Base-by-base conservation (phyloP, 192 early-diverging fungal species). In the Umbelopsis sp. region DNA sequence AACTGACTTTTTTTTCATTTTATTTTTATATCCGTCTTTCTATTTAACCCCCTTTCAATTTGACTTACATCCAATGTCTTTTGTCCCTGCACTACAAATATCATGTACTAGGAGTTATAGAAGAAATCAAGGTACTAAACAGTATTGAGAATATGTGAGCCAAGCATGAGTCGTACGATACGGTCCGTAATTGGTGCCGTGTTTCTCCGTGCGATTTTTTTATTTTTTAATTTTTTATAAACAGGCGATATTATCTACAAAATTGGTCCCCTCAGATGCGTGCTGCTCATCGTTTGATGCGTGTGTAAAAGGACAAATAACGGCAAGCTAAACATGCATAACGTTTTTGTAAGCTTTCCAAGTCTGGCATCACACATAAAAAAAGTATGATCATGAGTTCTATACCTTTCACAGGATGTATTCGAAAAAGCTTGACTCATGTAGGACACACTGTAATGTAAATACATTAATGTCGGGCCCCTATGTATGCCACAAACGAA, bases 401-500 rank as follows among this genome's bases (percentile, higher is more conserved):
- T 17, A 17, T 34, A 34, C 34, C 31, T 2, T 36, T 36, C 56
- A 66, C 34, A 66, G 21, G 65, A 66, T 66, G 43, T 17, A 44
- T 31, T 24, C 25, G n/a, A 45, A 68, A 21, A 49, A 68, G n/a
- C 9, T 22, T 68, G 66, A 41, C 20, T 62, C 41, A 68, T 36
- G 41, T 68, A 44, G 45, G 9, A 68, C 66, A 68, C 66, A 47
- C 41, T 68, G 44, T 68, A 68, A 31, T 43, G 24, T 20, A 54
- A 62, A 62, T 62, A 31, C 56, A 62, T 62, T 62, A 20, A 62
- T 62, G 56, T 26, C 56, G 29, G 56, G 38, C 14, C 17, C 26
- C 56, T 31, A 62, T 62, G 54, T 32, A 62, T 62, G 31, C 26
- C 26, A 62, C 56, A 62, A 62, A 14, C 54, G 29, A 32, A 10